Conservation (phyloP, 495 filamentous ascomycete genomes). For the Talaromyces adpressus region DNA sequence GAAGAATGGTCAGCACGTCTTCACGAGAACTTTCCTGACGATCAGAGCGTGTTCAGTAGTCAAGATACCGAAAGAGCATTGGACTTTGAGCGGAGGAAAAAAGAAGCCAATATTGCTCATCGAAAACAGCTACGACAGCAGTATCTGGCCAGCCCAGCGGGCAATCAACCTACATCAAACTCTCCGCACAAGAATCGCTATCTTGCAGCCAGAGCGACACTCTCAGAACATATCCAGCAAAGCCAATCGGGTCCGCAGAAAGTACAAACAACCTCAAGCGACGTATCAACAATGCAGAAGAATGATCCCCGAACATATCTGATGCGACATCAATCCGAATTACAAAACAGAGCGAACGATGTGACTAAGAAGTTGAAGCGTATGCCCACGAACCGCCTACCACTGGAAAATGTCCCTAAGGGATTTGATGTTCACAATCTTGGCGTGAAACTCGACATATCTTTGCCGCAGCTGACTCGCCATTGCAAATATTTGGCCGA, state of each 20-base stretch:
- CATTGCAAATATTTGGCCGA: constrained; percentile 5
- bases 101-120: constrained; percentile 24
- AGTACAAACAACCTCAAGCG: neutral
- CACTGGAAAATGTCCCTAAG: constrained; percentile 31
- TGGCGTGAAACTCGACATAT: constrained; percentile 10
- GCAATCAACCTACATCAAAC: constrained; percentile 5
- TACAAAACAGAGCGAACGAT: neutral
- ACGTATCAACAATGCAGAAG: constrained; percentile 16
- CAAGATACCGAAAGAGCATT: constrained; percentile 29
- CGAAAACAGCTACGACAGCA: constrained; percentile 15
- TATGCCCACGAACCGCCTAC: constrained; percentile 21
- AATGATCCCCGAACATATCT: constrained; percentile 34
- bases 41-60: constrained; percentile 4
- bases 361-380: constrained; percentile 18
- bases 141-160: constrained; percentile 6
- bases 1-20: constrained; percentile 33
- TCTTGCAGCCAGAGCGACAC: constrained; percentile 29
- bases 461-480: constrained; percentile 1
- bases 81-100: constrained; percentile 37
- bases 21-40: constrained; percentile 12
- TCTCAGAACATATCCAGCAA: constrained; percentile 10
- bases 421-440: constrained; percentile 22
- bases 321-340: constrained; percentile 17
- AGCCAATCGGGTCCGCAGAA: neutral
- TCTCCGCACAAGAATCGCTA: constrained; percentile 32